A percentile compares a stretch with the other conserved stretches of the same genome.
phyloP scores from a whole-genome alignment of 257 asterid genomes.

The Gentiana dahurica region DNA sequence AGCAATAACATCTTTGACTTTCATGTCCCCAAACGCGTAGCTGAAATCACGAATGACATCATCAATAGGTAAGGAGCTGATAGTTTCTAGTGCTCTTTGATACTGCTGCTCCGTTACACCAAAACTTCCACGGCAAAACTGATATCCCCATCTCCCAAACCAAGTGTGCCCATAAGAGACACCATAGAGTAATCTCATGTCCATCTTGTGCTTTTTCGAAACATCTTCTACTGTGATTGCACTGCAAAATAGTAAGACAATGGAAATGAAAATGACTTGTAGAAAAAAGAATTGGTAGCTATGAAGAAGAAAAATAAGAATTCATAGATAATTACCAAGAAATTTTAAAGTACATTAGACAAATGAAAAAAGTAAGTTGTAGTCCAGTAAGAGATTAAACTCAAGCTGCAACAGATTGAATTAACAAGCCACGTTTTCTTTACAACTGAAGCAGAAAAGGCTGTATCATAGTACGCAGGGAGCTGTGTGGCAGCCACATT shows the following conservation, averaged over 20 bases:
- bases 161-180: constrained; percentile 82
- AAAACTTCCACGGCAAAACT: constrained; percentile 73
- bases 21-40: constrained; percentile 20
- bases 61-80: constrained; percentile 64
- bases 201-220: constrained; percentile 66
- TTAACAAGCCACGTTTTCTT: no score
- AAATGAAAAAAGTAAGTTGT: no score
- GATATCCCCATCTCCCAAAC: constrained; percentile 92
- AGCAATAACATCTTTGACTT: constrained; percentile 35
- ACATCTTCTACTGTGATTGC: constrained; percentile 73
- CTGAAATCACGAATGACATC: constrained; percentile 34
- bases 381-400: no score
- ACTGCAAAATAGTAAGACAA: constrained; percentile 27
- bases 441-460: no score
- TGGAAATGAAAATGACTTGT: constrained; percentile 1
- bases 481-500: no score
- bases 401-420: no score
- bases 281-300: not conserved
- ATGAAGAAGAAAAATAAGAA: no score
- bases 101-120: constrained; percentile 73
- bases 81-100: constrained; percentile 44
- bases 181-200: constrained; percentile 71
- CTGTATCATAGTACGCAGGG: no score
- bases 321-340: no score
- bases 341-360: no score